Percentiles rank a stretch among this genome's conserved stretches.
Conservation (phyloP, 352 stramenopile genomes). For the Globisporangium rhizosaccharum region DNA sequence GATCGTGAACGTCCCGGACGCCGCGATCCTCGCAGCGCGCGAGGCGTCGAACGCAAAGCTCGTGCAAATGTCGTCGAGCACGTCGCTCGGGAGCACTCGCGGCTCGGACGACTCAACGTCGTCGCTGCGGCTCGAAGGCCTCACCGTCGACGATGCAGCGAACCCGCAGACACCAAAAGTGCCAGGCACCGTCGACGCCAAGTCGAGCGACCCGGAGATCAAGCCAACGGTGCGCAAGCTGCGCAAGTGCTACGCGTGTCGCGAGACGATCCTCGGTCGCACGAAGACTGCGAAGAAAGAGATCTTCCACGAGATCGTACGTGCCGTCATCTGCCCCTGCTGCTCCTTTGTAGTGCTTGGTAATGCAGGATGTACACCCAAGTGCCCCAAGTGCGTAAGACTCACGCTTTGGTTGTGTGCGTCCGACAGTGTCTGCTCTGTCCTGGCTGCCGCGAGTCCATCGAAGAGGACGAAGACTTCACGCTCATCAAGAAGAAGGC, state of each 20-base stretch:
- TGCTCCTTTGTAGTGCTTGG: neutral
- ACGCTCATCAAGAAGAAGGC: conserved; percentile 79
- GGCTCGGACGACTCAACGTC: conserved; percentile 17
- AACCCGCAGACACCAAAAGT: conserved; percentile 31
- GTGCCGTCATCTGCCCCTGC: conserved; percentile 3
- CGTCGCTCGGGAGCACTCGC: conserved; percentile 18
- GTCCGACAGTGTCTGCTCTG: conserved; percentile 57
- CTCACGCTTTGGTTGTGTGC: neutral
- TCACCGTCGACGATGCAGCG: conserved; percentile 23
- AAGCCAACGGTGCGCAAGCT: conserved; percentile 71
- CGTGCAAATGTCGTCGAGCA: conserved; percentile 38
- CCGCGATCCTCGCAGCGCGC: conserved; percentile 57
- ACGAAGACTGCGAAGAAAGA: conserved; percentile 71
- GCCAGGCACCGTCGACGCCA: conserved; percentile 45
- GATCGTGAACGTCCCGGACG: conserved; percentile 42
- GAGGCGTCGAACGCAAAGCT: conserved; percentile 77
- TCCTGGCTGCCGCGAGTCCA: conserved; percentile 62
- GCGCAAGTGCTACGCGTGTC: conserved; percentile 73
- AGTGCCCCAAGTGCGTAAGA: neutral
- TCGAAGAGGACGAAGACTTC: conserved; percentile 76
- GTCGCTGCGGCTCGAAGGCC: conserved; percentile 31
- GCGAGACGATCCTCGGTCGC: conserved; percentile 78
- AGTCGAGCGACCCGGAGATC: conserved; percentile 41
- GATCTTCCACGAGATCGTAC: conserved; percentile 82
- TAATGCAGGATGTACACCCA: neutral